These are phyloP conservation scores for Smallanthus sonchifolius DNA, from an alignment of 129 eudicot genomes.

Conservation along the genomic window DNA sequence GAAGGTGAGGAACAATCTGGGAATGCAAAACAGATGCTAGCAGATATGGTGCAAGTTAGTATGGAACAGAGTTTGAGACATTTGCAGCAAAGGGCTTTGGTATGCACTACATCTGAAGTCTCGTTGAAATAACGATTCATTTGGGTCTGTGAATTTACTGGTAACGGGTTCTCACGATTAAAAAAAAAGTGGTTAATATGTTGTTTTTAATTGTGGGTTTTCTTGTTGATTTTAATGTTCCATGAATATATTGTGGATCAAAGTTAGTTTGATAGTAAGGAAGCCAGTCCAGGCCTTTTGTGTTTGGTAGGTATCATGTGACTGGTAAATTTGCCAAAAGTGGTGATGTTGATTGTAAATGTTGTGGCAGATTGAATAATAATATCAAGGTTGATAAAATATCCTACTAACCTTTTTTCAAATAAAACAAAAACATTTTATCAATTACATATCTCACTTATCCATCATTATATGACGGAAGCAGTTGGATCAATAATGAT, in stretches of 20 bases:
- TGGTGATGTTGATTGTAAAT: slow-evolving; percentile 12
- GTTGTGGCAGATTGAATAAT: neutral
- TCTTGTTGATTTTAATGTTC: neutral
- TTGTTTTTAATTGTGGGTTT: neutral
- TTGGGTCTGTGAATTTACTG: neutral
- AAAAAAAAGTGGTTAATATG: neutral
- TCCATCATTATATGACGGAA: neutral
- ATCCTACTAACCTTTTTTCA: neutral
- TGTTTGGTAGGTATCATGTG: slow-evolving; percentile 59
- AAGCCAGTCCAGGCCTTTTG: slow-evolving; percentile 81
- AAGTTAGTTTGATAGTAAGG: slow-evolving; percentile 14
- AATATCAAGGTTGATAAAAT: neutral
- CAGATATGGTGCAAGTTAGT: slow-evolving; percentile 98
- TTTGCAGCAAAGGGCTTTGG: slow-evolving; percentile 84
- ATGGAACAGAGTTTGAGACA: slow-evolving; percentile 94
- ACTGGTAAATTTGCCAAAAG: slow-evolving; percentile 46
- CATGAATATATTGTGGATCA: slow-evolving; percentile 23
- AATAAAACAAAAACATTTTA: no score
- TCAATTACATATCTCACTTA: neutral
- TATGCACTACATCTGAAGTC: slow-evolving; percentile 66
- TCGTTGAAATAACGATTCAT: slow-evolving; percentile 32
- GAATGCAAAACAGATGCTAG: slow-evolving; percentile 85
- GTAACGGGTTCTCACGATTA: neutral
- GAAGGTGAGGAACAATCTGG: slow-evolving; percentile 86
- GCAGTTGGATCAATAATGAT: neutral